A percentile compares a stretch with the other conserved stretches of the same genome.
These are phyloP conservation scores for Lactarius quietus DNA, from an alignment of 768 basidiomycete genomes.

Conservation along the genomic window DNA sequence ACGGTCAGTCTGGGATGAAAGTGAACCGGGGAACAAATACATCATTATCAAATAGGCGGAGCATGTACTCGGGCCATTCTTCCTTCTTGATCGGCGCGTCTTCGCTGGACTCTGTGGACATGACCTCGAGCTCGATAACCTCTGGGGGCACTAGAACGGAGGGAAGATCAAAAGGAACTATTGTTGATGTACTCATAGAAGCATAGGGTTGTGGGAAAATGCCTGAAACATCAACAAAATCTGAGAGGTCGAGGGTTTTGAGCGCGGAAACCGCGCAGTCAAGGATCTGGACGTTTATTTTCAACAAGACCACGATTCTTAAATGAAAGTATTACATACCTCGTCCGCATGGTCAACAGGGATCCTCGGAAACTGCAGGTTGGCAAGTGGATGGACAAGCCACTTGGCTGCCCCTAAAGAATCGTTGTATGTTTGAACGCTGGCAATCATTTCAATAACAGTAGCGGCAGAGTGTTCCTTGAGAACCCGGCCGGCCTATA, in stretches of 20 bases:
- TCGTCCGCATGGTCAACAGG: constrained; percentile 56
- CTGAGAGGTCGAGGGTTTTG: constrained; percentile 53
- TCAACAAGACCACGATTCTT: not conserved
- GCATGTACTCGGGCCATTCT: constrained; percentile 74
- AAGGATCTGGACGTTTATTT: constrained; percentile 54
- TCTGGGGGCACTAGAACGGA: constrained; percentile 85
- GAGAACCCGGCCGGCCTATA: constrained; percentile 64
- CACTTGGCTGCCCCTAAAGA: constrained; percentile 53
- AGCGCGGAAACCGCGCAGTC: constrained; percentile 65
- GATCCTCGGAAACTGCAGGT: constrained; percentile 44
- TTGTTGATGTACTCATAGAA: constrained; percentile 41
- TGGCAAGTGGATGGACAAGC: constrained; percentile 60
- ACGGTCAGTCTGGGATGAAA: constrained; percentile 3
- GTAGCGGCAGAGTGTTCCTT: constrained; percentile 57
- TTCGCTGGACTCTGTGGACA: constrained; percentile 65
- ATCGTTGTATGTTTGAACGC: constrained; percentile 69
- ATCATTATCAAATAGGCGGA: constrained; percentile 61
- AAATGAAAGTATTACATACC: constrained; percentile 37
- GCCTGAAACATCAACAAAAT: constrained; percentile 53
- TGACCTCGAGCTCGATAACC: constrained; percentile 72
- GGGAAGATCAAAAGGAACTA: constrained; percentile 63
- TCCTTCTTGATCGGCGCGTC: constrained; percentile 74
- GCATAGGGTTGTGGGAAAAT: constrained; percentile 67
- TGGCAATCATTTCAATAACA: constrained; percentile 63
- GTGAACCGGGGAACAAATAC: constrained; percentile 32